Evolutionary conservation across 1,139 yeast species (phyloP).

Genomic region (Geotrichum fermentans): DNA sequence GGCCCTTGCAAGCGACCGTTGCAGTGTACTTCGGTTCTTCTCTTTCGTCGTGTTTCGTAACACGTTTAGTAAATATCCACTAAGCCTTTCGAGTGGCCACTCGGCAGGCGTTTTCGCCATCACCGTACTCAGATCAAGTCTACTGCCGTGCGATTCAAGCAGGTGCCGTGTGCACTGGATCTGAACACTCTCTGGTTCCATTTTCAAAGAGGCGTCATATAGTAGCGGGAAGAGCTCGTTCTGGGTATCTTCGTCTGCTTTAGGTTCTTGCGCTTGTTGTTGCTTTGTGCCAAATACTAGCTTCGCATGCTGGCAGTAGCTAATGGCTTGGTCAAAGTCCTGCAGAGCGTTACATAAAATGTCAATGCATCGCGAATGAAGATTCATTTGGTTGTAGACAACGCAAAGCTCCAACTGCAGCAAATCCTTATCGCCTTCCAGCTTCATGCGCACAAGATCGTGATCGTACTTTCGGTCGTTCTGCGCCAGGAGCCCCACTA

Average conservation of each 20-base stretch:
- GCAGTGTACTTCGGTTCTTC: constrained; percentile 26
- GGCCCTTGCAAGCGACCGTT: constrained; percentile 29
- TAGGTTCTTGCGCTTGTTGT: neutral
- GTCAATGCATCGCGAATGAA: constrained; percentile 35
- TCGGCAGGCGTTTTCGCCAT: constrained; percentile 32
- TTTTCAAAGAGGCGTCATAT: constrained; percentile 30
- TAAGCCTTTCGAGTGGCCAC: constrained; percentile 38
- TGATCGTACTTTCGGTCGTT: constrained; percentile 29
- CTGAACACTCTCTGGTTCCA: constrained; percentile 27
- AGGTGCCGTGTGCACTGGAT: constrained; percentile 30
- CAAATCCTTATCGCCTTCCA: constrained; percentile 26
- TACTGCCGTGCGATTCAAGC: constrained; percentile 33
- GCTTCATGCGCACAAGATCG: constrained; percentile 25
- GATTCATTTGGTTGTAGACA: constrained; percentile 35
- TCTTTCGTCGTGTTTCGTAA: constrained; percentile 26
- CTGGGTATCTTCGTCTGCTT: constrained; percentile 14
- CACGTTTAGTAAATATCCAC: constrained; percentile 29
- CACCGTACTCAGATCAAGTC: constrained; percentile 32
- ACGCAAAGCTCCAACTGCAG: constrained; percentile 36
- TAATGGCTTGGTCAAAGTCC: constrained; percentile 38
- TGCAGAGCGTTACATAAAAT: constrained; percentile 33
- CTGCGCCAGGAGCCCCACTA: constrained; percentile 29
- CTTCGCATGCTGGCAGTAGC: constrained; percentile 34
- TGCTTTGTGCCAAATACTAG: constrained; percentile 1
- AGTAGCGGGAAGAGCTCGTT: constrained; percentile 31